phyloP scores from a whole-genome alignment of 164 flowering plant species.

The Echeveria elegans region DNA sequence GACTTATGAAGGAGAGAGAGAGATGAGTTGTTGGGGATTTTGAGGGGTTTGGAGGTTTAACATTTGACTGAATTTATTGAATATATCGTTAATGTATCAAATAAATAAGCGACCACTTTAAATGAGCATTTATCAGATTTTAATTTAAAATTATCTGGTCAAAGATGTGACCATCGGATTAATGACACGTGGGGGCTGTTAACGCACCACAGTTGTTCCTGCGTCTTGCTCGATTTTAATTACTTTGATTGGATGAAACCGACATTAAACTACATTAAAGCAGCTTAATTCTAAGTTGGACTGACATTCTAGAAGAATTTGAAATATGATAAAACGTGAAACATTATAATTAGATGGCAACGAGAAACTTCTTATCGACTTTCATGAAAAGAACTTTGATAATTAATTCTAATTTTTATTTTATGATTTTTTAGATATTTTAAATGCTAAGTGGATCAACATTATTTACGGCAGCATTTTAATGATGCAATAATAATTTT shows the following conservation, averaged over 20 bases:
- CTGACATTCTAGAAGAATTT: too few species aligned
- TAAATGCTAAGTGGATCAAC: too few species aligned
- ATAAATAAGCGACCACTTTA: not conserved
- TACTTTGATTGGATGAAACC: too few species aligned
- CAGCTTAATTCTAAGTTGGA: too few species aligned
- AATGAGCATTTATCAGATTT: not conserved
- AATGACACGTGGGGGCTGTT: not conserved
- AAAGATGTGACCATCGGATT: not conserved
- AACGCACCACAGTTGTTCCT: not conserved
- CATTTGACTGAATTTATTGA: constrained; percentile 1
- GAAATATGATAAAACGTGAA: too few species aligned
- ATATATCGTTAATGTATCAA: not conserved
- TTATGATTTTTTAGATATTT: too few species aligned
- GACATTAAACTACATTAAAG: not conserved
- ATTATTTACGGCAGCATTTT: too few species aligned
- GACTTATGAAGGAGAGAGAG: not conserved
- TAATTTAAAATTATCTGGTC: not conserved
- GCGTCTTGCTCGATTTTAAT: not conserved
- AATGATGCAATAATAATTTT: too few species aligned
- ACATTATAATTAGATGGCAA: too few species aligned
- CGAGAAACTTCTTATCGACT: too few species aligned
- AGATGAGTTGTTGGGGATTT: constrained; percentile 1
- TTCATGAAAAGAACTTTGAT: too few species aligned
- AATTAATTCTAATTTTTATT: too few species aligned
- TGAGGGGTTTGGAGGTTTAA: not conserved